Base-by-base conservation (phyloP, 1,284 basidiomycete species). In the Cutaneotrichosporon arboriforme region DNA sequence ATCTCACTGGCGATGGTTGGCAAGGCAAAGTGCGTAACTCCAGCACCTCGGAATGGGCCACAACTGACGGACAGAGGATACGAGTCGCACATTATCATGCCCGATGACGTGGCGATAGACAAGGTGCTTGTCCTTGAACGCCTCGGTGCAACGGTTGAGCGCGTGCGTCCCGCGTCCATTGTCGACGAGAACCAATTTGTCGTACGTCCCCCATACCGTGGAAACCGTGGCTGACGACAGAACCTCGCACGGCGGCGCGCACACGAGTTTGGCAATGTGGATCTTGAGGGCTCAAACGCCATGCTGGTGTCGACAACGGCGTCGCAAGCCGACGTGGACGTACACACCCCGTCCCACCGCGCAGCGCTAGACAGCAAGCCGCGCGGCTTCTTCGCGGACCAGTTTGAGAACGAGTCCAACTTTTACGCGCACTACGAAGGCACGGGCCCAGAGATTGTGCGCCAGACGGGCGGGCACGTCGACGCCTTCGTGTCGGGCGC, bases 1-100 rank as follows among this genome's bases (percentile, higher is more conserved):
- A 98, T 98, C 51, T 96, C 91, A 0, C 85, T 98, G 44, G 93
- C 96, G 0, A 96, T 88, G 2, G 86, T 96, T 41, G 87, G 91
- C 4, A 81, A 83, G 56, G 93, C 94, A 9, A 86, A 88, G 89
- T 87, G 64, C 46, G 80, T 68, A 5, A 21, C 22, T 31, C 26
- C 26, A 31, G 7, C 26, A 7, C 26, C 26, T 31, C 10, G 10
- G 3, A 20, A 20, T 20, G 17, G 14, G 44, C 35, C 17, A 35
- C 23, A 4, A 31, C 50, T 58, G n/a, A 58, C 53, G 17, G 22
- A 83, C 85, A 48, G 72, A 56, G 75, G 75, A 1, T 77, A 77
- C 50, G 71, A 74, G n/a, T 67, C 67, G 36, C 70, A 69, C 46
- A 94, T 94, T 56, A 87, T 96, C 55, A 89, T 94, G 84, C 90